These are phyloP conservation scores for Dioscorea dumetorum DNA, from an alignment of 106 monocot genomes.

Conservation along the genomic window DNA sequence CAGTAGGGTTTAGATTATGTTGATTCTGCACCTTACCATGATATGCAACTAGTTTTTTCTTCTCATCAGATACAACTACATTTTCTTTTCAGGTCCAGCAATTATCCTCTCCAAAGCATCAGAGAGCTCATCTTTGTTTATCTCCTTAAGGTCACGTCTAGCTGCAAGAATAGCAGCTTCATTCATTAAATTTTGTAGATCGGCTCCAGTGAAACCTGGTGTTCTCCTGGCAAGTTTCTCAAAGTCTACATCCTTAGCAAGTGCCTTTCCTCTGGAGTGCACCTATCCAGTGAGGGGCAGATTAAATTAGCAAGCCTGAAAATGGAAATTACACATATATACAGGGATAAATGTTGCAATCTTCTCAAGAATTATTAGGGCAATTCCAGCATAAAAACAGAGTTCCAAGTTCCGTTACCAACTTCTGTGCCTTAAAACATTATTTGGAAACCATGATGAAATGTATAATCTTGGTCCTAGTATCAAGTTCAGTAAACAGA, in stretches of 20 bases:
- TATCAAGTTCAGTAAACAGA: too few species aligned
- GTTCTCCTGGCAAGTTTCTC: constrained; percentile 96
- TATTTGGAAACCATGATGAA: too few species aligned
- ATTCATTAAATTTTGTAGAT: constrained; percentile 98
- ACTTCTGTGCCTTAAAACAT: too few species aligned
- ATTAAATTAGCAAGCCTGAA: too few species aligned
- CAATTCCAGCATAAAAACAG: too few species aligned
- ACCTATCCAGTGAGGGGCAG: constrained; percentile 30
- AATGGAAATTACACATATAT: too few species aligned
- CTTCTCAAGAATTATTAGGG: too few species aligned
- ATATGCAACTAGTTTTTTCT: constrained; percentile 93
- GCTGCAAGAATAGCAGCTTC: constrained; percentile 99
- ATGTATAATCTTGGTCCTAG: too few species aligned
- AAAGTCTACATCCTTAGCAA: constrained; percentile 97
- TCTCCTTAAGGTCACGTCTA: constrained; percentile 89
- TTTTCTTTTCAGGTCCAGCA: constrained; percentile 99
- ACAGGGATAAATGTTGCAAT: too few species aligned
- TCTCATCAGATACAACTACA: constrained; percentile 94
- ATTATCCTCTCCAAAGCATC: constrained; percentile 98
- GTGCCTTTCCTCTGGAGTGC: constrained; percentile 93
- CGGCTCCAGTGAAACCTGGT: constrained; percentile 97
- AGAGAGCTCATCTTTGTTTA: constrained; percentile 97
- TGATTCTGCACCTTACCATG: constrained; percentile 43
- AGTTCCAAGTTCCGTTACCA: too few species aligned
- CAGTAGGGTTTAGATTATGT: too few species aligned